Percentiles rank a stretch among this genome's conserved stretches.
phyloP scores from a whole-genome alignment of 2,329 filamentous ascomycete genomes.

The Graphilbum sp. region DNA sequence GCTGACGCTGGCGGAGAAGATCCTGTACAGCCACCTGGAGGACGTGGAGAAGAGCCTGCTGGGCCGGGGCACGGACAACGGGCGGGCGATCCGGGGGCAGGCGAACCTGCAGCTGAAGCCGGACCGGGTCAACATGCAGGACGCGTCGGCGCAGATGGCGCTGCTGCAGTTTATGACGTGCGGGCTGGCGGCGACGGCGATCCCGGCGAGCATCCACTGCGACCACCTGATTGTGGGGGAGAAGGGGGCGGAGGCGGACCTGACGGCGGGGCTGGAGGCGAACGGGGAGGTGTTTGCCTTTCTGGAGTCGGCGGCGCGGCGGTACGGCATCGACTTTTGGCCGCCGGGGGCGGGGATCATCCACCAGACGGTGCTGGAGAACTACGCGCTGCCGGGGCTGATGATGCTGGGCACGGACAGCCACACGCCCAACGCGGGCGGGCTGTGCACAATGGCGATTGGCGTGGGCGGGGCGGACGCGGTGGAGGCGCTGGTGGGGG shows the following conservation, averaged over 20 bases:
- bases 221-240: slow-evolving; percentile 98
- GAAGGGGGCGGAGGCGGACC: slow-evolving; percentile 71
- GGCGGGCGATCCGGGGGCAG: slow-evolving; percentile 64
- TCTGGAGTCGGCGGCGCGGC: slow-evolving; percentile 77
- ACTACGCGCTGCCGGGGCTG: slow-evolving; percentile 88
- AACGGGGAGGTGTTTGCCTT: slow-evolving; percentile 99
- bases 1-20: slow-evolving; percentile 92
- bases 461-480: slow-evolving; percentile 95
- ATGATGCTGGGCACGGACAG: slow-evolving; percentile 99
- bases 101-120: slow-evolving; percentile 95
- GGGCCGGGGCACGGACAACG: slow-evolving; percentile 67
- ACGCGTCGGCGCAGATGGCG: slow-evolving; percentile 97
- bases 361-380: slow-evolving; percentile 94
- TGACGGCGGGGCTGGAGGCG: slow-evolving; percentile 68
- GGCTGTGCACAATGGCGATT: slow-evolving; percentile 83
- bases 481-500: slow-evolving; percentile 88
- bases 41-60: slow-evolving; percentile 79
- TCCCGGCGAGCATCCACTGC: slow-evolving; percentile 95
- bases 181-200: slow-evolving; percentile 71
- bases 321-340: slow-evolving; percentile 93
- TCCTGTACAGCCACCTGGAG: slow-evolving; percentile 89
- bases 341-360: slow-evolving; percentile 88
- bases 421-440: slow-evolving; percentile 94
- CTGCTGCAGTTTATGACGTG: slow-evolving; percentile 98
- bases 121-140: slow-evolving; percentile 96